Percentiles rank a stretch among this genome's conserved stretches.
Conservation (phyloP, 1,139 yeast species). For the Lodderomyces metapsilosis region DNA sequence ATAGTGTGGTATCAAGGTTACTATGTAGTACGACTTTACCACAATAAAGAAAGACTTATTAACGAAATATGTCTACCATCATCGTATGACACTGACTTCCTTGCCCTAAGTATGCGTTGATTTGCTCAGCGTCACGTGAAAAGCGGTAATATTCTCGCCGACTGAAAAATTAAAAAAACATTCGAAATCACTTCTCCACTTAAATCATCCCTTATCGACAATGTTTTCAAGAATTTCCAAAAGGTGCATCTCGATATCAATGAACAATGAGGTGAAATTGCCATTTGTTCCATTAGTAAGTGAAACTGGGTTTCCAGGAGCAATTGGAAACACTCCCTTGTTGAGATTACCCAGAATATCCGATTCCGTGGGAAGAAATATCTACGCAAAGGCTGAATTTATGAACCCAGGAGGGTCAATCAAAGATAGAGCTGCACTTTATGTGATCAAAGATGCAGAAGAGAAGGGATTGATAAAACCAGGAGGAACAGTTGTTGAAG, state of each 20-base stretch:
- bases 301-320: constrained; percentile 64
- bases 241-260: constrained; percentile 23
- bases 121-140: constrained; percentile 6
- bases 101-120: too few species aligned
- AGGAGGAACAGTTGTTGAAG: constrained; percentile 60
- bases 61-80: too few species aligned
- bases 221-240: constrained; percentile 16
- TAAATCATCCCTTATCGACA: too few species aligned
- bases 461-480: constrained; percentile 59
- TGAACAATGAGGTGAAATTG: constrained; percentile 20
- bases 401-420: constrained; percentile 96
- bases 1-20: too few species aligned
- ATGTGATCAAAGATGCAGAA: constrained; percentile 78
- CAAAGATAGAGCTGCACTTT: constrained; percentile 87
- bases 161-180: not conserved
- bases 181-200: too few species aligned
- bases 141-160: not conserved
- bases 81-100: too few species aligned
- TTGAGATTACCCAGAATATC: constrained; percentile 64
- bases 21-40: too few species aligned
- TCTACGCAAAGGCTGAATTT: constrained; percentile 87
- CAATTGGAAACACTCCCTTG: constrained; percentile 87
- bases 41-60: too few species aligned
- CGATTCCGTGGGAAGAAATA: constrained; percentile 64
- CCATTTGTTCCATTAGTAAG: constrained; percentile 65